Evolutionary conservation across 2,329 filamentous ascomycete genomes (phyloP).

Genomic region (Sporothrix phasma): DNA sequence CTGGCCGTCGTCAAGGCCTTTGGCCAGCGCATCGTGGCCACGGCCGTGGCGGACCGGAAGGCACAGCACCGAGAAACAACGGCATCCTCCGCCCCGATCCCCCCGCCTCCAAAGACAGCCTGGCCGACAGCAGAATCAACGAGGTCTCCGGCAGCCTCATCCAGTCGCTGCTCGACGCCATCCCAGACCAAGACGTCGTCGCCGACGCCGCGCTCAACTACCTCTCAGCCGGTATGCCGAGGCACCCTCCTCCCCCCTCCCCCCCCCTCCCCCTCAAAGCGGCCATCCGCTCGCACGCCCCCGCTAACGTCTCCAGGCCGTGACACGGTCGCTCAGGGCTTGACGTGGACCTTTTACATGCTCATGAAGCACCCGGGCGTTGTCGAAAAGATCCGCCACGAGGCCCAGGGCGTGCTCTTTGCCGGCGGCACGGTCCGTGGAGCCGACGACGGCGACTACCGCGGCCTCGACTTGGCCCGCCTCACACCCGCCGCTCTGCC

Average conservation of each 20-base stretch:
- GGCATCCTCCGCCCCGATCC: neutral
- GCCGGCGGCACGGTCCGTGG: conserved; percentile 10
- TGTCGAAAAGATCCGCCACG: conserved; percentile 33
- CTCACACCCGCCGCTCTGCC: conserved; percentile 38
- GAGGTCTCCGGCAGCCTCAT: conserved; percentile 47
- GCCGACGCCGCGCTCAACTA: conserved; percentile 58
- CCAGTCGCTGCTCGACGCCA: conserved; percentile 47
- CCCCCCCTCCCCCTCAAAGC: neutral
- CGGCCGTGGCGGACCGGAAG: conserved; percentile 36
- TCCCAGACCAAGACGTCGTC: conserved; percentile 45
- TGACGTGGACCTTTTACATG: conserved; percentile 55
- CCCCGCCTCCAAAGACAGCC: neutral
- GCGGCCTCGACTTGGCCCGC: conserved; percentile 24
- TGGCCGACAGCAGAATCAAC: conserved; percentile 23
- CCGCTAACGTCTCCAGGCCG: conserved; percentile 31
- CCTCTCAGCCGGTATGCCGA: conserved; percentile 43
- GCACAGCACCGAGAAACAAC: neutral
- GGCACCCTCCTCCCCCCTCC: neutral
- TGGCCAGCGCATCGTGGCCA: conserved; percentile 47
- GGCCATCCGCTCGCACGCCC: neutral
- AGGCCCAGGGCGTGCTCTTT: conserved; percentile 27
- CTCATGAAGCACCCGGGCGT: conserved; percentile 42
- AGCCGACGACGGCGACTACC: neutral
- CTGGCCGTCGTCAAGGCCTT: conserved; percentile 39
- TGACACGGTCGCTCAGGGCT: conserved; percentile 54